These are phyloP conservation scores for Trichoderma sp. DNA, from an alignment of 2,329 filamentous ascomycete genomes.

Conservation along the genomic window DNA sequence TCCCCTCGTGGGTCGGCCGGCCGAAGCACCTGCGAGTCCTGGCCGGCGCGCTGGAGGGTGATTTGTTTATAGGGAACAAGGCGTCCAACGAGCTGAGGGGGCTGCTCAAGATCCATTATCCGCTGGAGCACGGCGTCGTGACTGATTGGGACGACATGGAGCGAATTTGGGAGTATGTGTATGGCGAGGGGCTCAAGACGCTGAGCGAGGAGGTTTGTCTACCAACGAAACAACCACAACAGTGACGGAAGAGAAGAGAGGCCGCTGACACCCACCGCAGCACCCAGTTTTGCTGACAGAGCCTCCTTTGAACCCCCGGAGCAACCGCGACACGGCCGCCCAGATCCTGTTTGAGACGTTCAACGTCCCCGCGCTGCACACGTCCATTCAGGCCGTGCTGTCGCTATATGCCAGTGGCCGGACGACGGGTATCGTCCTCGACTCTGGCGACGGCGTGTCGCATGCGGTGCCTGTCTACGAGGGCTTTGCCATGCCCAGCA, in stretches of 20 bases:
- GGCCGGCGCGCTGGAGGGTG: conserved; percentile 93
- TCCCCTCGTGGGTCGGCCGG: conserved; percentile 94
- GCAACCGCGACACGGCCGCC: conserved; percentile 93
- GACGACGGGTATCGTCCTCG: conserved; percentile 93
- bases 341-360: conserved; percentile 99
- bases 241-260: neutral
- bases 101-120: conserved; percentile 92
- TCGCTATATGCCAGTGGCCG: conserved; percentile 94
- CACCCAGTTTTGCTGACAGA: conserved; percentile 96
- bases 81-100: conserved; percentile 86
- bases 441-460: conserved; percentile 93
- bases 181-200: conserved; percentile 93
- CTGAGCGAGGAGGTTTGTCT: conserved; percentile 83
- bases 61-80: conserved; percentile 93
- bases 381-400: conserved; percentile 94
- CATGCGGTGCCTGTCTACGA: conserved; percentile 98
- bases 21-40: conserved; percentile 94
- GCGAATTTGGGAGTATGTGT: conserved; percentile 98
- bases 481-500: conserved; percentile 94
- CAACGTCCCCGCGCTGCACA: conserved; percentile 95
- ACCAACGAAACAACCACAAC: neutral
- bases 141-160: conserved; percentile 99
- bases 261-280: conserved; percentile 50
- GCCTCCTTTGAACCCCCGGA: conserved; percentile 89
- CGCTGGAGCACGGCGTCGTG: conserved; percentile 95